Conservation (phyloP, 495 filamentous ascomycete genomes). For the Trichoderma gamsii region DNA sequence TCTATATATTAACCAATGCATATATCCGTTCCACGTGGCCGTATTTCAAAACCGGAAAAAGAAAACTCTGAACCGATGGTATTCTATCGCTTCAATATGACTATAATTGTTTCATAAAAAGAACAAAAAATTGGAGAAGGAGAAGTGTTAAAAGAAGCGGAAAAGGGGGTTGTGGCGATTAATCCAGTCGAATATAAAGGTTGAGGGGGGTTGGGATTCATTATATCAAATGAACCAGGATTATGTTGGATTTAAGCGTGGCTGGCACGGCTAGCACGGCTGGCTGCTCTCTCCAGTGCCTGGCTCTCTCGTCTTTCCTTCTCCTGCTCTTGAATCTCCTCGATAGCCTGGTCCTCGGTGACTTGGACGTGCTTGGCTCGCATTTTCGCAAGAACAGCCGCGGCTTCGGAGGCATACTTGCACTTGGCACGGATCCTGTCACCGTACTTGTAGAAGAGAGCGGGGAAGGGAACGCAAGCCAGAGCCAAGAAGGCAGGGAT, state of each 20-base stretch:
- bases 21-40: not conserved
- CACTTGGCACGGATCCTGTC: constrained; percentile 57
- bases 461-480: constrained; percentile 71
- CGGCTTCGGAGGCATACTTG: constrained; percentile 68
- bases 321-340: not conserved
- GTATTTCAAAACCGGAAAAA: not conserved
- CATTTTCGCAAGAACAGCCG: constrained; percentile 39
- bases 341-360: not conserved
- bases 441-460: constrained; percentile 76
- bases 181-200: not conserved
- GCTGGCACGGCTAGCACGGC: not conserved
- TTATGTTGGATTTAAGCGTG: not conserved
- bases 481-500: constrained; percentile 74
- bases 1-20: not conserved
- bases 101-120: not conserved
- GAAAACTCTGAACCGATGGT: not conserved
- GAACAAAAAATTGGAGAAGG: not conserved
- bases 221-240: not conserved
- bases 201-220: not conserved
- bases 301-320: not conserved
- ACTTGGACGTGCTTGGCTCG: constrained; percentile 7
- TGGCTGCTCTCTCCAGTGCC: not conserved
- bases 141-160: not conserved
- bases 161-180: not conserved
- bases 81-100: not conserved